Base-by-base conservation (phyloP, 768 basidiomycete species). In the Boletellus ananas region DNA sequence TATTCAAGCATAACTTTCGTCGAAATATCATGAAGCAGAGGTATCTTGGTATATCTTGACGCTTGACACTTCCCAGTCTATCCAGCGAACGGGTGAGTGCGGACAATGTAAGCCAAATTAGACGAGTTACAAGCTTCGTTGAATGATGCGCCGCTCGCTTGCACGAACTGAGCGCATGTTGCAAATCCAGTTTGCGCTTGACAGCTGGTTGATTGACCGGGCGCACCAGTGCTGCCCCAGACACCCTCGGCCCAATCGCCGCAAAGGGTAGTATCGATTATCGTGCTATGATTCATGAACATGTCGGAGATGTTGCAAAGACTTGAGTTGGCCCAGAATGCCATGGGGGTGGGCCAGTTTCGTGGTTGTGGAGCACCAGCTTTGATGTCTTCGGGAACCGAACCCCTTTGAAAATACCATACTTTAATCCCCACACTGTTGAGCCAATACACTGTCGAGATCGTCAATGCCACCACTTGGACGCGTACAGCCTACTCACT, bases 181-280 rank as follows among this genome's bases (percentile, higher is more conserved):
- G 85, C 72, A 66, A 82, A 84, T 35, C 91, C 92, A 13, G 94
- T 97, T 57, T 79, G 76, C 58, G 82, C 73, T 14, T 90, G 89
- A 60, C 94, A 97, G 66, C 87, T 92, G 65, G 87, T 79, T 16
- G 81, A 81, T 71, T 94, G 93, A 45, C 93, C 93, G 16, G 88
- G 89, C 46, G 85, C 77, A 27, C 90, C 90, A 43, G 84, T 69
- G 20, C 59, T 54, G 43, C 69, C 72, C 94, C 94, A 97, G n/a
- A 81, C 85, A 40, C 71, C 72, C 42, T 84, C 81, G 11, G 93
- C 92, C 94, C 93, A 97, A 57, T 94, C 89, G 51, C 93, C 93
- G 59, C 90, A 91, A 45, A 94, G 72, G 17, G 91, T 92, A 33
- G 87, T 93, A 64, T 93, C 87, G 58, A 94, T 90, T 60, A 94